phyloP scores from a whole-genome alignment of 2,329 filamentous ascomycete genomes.

The Rhexocercosporidium sp. region DNA sequence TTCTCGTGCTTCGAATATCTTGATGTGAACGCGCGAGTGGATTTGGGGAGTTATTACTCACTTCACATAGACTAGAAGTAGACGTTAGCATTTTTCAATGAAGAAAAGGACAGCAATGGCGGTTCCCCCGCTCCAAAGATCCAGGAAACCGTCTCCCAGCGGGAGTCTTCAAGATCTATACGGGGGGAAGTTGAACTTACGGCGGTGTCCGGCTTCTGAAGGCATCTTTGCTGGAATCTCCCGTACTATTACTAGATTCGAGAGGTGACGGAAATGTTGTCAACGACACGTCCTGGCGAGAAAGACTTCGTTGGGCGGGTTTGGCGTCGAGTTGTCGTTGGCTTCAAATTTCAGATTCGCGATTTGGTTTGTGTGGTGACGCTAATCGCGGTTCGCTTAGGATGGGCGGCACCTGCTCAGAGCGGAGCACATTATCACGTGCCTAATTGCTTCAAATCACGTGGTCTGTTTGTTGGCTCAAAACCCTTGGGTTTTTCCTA shows the following conservation, averaged over 20 bases:
- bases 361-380: constrained; percentile 22
- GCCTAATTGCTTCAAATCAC: too few relatives aligned
- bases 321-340: constrained; percentile 40
- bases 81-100: constrained; percentile 38
- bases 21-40: constrained; percentile 15
- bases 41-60: constrained; percentile 58
- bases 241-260: constrained; percentile 50
- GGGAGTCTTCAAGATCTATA: background rate
- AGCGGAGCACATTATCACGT: too few relatives aligned
- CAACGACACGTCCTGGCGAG: constrained; percentile 40
- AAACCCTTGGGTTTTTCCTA: too few relatives aligned
- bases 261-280: constrained; percentile 37
- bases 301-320: constrained; percentile 39
- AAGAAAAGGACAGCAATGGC: background rate
- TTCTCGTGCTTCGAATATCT: background rate
- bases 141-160: background rate
- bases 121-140: background rate
- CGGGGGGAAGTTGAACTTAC: constrained; percentile 61
- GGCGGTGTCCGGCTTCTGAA: constrained; percentile 86
- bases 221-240: constrained; percentile 74
- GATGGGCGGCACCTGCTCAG: background rate
- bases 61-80: constrained; percentile 80
- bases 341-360: constrained; percentile 11
- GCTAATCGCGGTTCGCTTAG: constrained; percentile 11
- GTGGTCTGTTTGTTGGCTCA: too few relatives aligned